These are phyloP conservation scores for Pleodorina starrii DNA, from an alignment of 139 green algal genomes.

Conservation along the genomic window DNA sequence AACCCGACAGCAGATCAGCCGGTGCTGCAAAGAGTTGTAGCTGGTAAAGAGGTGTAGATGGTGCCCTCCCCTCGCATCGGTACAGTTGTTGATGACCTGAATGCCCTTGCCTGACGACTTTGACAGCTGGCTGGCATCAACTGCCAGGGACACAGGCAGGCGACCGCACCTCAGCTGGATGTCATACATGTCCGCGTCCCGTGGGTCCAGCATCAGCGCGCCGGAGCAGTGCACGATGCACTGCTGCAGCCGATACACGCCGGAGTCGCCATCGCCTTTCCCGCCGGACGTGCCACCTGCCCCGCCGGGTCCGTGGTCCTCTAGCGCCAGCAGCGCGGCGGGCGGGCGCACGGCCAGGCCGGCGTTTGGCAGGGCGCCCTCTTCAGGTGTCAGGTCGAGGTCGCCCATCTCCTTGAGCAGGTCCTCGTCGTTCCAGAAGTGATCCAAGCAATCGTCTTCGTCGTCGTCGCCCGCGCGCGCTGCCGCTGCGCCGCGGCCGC, in stretches of 20 bases:
- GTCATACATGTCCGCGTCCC: conserved; percentile 75
- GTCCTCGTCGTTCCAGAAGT: conserved; percentile 22
- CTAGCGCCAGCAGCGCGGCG: conserved; percentile 77
- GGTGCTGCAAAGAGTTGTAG: too few relatives aligned
- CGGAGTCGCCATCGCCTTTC: conserved; percentile 59
- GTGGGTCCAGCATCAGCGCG: conserved; percentile 83
- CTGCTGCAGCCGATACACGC: conserved; percentile 71
- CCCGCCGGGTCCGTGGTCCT: conserved; percentile 56
- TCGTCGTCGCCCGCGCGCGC: conserved; percentile 11
- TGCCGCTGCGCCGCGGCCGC: neutral
- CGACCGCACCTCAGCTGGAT: conserved; percentile 43
- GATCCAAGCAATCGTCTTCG: conserved; percentile 20
- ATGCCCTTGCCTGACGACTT: too few relatives aligned
- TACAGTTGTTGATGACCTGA: too few relatives aligned
- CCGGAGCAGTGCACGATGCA: conserved; percentile 85
- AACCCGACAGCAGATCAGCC: too few relatives aligned
- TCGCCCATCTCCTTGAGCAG: conserved; percentile 14
- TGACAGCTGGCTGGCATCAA: too few relatives aligned
- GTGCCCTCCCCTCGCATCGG: too few relatives aligned
- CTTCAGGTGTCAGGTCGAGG: conserved; percentile 64
- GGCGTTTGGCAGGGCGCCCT: neutral
- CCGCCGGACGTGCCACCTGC: neutral
- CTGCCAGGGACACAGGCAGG: too few relatives aligned
- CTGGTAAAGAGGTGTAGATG: too few relatives aligned
- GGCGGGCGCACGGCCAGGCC: conserved; percentile 56